These are phyloP conservation scores for Excoecaria agallocha DNA, from an alignment of 345 rosid genomes.

Conservation along the genomic window DNA sequence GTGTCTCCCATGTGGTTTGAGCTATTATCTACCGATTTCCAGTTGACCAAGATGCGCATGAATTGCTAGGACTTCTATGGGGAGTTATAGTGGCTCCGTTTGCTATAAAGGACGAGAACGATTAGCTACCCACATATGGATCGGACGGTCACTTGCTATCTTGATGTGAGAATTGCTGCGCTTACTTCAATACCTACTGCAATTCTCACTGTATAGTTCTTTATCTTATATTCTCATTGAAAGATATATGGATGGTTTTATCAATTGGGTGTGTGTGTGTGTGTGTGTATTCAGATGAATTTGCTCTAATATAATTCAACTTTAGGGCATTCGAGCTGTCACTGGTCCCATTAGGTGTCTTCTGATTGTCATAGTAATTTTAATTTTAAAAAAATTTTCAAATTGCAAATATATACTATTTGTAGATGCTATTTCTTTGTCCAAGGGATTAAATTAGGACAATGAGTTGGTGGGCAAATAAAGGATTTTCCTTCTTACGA, in stretches of 20 bases:
- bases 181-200: too few species aligned
- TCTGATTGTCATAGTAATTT: conserved; percentile 75
- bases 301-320: conserved; percentile 20
- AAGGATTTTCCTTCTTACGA: not conserved
- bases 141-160: too few species aligned
- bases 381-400: conserved; percentile 9
- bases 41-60: too few species aligned
- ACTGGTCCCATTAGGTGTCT: conserved; percentile 97
- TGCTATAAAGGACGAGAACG: too few species aligned
- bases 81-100: too few species aligned
- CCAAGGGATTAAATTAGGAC: not conserved
- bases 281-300: too few species aligned
- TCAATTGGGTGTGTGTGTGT: too few species aligned
- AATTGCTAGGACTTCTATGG: too few species aligned
- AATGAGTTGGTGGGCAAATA: conserved; percentile 4
- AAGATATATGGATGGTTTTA: not conserved
- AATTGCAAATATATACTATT: not conserved
- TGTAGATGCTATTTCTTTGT: not conserved
- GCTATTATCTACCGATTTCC: too few species aligned
- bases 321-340: conserved; percentile 93
- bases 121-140: too few species aligned
- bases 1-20: too few species aligned
- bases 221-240: conserved; percentile 8
- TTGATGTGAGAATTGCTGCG: too few species aligned
- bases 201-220: conserved; percentile 72